Conservation (phyloP, 2,329 filamentous ascomycete species). For the Didymella sp. region DNA sequence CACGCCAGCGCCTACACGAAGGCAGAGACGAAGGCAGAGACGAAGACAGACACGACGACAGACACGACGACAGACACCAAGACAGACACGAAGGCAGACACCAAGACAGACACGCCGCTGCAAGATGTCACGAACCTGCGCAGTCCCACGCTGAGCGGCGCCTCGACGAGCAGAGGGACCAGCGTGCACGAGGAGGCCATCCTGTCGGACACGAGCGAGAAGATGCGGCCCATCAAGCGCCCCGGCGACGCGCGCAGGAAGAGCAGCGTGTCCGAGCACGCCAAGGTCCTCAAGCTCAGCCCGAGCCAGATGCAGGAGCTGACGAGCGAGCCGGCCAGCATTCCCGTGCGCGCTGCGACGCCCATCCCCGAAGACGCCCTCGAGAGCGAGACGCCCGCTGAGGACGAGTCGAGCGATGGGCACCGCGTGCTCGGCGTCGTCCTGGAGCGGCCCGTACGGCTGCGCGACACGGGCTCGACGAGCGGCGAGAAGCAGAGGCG, state of each 20-base stretch:
- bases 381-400: slow-evolving; percentile 31
- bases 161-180: slow-evolving; percentile 26
- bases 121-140: slow-evolving; percentile 21
- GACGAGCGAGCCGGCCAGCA: slow-evolving; percentile 61
- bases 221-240: slow-evolving; percentile 41
- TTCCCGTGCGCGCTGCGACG: slow-evolving; percentile 57
- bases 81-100: too few species aligned
- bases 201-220: slow-evolving; percentile 45
- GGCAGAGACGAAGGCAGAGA: slow-evolving; percentile 8
- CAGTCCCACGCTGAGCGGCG: slow-evolving; percentile 23
- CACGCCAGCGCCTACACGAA: slow-evolving; percentile 19
- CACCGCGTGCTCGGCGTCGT: slow-evolving; percentile 31
- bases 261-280: slow-evolving; percentile 48
- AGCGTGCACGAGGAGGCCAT: slow-evolving; percentile 43
- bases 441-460: slow-evolving; percentile 30
- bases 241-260: slow-evolving; percentile 45
- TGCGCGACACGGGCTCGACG: slow-evolving; percentile 11
- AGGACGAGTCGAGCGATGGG: slow-evolving; percentile 25
- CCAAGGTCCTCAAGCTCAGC: slow-evolving; percentile 60
- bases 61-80: too few species aligned
- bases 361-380: slow-evolving; percentile 47
- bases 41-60: too few species aligned
- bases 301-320: slow-evolving; percentile 63
- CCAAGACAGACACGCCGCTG: slow-evolving; percentile 13
- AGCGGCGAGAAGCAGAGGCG: slow-evolving; percentile 16